phyloP scores from a whole-genome alignment of 2,329 filamentous ascomycete species.

The Fusarium clavum region DNA sequence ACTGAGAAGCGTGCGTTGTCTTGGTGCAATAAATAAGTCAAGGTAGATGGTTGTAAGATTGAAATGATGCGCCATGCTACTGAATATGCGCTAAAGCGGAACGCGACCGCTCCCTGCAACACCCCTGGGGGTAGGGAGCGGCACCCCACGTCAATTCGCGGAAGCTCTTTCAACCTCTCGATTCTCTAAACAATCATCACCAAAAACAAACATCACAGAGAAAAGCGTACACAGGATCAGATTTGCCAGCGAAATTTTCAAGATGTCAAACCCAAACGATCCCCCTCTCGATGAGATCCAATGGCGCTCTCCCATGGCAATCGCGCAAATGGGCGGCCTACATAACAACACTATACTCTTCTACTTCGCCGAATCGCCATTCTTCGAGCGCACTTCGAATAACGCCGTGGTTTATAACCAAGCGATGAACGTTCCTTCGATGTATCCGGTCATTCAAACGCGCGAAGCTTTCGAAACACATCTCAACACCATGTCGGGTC shows the following conservation, averaged over 20 bases:
- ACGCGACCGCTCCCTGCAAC: conserved; percentile 16
- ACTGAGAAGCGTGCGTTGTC: not conserved
- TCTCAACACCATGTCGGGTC: conserved; percentile 71
- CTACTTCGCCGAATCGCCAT: conserved; percentile 76
- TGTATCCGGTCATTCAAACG: conserved; percentile 68
- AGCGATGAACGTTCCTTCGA: conserved; percentile 69
- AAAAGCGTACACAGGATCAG: not conserved
- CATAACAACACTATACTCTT: conserved; percentile 74
- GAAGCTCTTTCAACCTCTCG: conserved; percentile 19
- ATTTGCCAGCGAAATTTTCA: not conserved
- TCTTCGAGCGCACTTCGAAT: conserved; percentile 75
- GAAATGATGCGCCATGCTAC: conserved; percentile 23
- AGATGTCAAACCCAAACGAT: conserved; percentile 61
- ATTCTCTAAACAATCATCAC: conserved; percentile 18
- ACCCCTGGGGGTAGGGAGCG: conserved; percentile 25
- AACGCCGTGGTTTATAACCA: conserved; percentile 73
- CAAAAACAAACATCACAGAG: conserved; percentile 1
- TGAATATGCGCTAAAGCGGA: conserved; percentile 27
- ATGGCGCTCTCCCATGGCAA: conserved; percentile 67
- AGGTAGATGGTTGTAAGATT: conserved; percentile 8
- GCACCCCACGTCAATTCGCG: conserved; percentile 28
- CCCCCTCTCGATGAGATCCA: conserved; percentile 74
- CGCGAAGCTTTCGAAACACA: conserved; percentile 73
- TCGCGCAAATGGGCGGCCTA: conserved; percentile 66
- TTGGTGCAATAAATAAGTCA: not conserved